phyloP scores from a whole-genome alignment of 2,329 filamentous ascomycete genomes.

The Venturiaceae sp. region DNA sequence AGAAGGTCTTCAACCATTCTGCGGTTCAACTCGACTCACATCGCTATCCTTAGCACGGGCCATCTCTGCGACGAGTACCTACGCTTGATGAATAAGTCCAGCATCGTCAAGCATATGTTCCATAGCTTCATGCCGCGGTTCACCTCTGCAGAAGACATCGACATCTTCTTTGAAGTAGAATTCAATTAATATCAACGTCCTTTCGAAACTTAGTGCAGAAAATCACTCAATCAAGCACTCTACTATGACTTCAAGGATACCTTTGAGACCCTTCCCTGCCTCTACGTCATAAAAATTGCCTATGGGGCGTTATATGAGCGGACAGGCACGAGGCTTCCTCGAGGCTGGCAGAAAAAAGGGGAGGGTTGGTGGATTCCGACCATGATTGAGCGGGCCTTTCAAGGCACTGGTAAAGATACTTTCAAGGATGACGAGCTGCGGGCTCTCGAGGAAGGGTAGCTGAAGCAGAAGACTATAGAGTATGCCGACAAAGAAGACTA shows the following conservation, averaged over 20 bases:
- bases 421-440: not conserved
- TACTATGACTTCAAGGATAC: not conserved
- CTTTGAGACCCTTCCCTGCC: not conserved
- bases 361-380: not conserved
- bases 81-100: not conserved
- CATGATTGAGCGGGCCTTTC: not conserved
- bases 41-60: not conserved
- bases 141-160: not conserved
- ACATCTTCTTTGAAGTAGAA: not conserved
- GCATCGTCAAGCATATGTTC: not conserved
- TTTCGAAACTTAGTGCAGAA: no score
- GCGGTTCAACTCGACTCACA: not conserved
- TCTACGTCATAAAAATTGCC: not conserved
- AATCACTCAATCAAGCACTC: not conserved
- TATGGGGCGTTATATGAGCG: not conserved
- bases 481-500: no score
- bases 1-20: not conserved
- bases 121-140: not conserved
- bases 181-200: not conserved
- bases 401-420: no score
- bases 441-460: not conserved
- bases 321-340: not conserved
- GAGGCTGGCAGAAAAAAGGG: not conserved
- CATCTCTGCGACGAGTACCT: not conserved
- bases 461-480: no score